phyloP scores from a whole-genome alignment of 495 filamentous ascomycete genomes.

The Usnea hakonensis region DNA sequence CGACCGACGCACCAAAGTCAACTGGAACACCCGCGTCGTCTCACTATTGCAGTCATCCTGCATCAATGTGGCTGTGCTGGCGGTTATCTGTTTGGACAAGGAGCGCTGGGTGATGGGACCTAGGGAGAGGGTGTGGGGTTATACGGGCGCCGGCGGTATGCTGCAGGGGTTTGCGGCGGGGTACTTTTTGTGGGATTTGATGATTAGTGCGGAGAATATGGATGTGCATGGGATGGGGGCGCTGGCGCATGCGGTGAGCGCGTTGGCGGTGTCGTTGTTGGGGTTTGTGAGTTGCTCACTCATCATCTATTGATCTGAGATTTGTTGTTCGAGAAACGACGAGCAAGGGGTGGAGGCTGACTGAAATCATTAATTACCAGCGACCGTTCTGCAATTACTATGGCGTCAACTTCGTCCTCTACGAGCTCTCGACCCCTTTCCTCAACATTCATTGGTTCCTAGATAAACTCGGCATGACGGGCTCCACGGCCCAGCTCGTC shows the following conservation, averaged over 20 bases:
- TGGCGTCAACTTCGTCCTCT: constrained; percentile 85
- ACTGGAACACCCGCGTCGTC: constrained; percentile 97
- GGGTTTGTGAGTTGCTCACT: constrained; percentile 69
- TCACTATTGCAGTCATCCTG: constrained; percentile 76
- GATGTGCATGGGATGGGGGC: constrained; percentile 81
- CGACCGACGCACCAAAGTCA: constrained; percentile 60
- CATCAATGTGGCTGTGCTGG: constrained; percentile 71
- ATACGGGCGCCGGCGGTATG: constrained; percentile 76
- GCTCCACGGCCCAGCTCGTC: constrained; percentile 70
- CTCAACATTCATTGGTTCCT: constrained; percentile 99
- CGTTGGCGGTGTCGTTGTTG: constrained; percentile 75
- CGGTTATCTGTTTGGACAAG: constrained; percentile 70
- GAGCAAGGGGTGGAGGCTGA: background rate
- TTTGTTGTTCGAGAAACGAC: background rate
- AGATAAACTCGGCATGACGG: constrained; percentile 95
- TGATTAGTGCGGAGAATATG: constrained; percentile 60
- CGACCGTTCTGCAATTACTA: constrained; percentile 93
- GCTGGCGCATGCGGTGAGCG: constrained; percentile 78
- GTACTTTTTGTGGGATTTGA: constrained; percentile 94
- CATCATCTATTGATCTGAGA: background rate
- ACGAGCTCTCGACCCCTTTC: constrained; percentile 91
- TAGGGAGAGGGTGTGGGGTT: constrained; percentile 76
- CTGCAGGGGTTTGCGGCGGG: constrained; percentile 80
- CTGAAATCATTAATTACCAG: constrained; percentile 41
- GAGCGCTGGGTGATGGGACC: constrained; percentile 66